Conservation (phyloP, 371 early-diverging fungal species). For the Mucor racemosus region DNA sequence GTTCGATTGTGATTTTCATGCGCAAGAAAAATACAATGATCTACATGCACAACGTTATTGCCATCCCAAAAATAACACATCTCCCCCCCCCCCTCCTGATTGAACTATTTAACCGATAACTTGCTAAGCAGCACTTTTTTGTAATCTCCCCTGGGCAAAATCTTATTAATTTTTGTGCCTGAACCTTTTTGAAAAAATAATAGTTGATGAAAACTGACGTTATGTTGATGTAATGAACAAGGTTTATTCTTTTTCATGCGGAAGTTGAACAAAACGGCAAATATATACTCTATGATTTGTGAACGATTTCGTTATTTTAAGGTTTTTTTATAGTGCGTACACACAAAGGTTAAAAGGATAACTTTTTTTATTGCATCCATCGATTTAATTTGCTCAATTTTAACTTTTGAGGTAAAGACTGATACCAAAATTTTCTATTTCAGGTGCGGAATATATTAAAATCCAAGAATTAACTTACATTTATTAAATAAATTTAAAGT, state of each 20-base stretch:
- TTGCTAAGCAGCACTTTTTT: not conserved
- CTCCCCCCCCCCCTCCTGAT: not conserved
- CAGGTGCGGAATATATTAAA: no score
- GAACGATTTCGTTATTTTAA: not conserved
- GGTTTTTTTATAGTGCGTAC: not conserved
- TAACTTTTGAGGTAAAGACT: no score
- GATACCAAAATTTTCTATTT: not conserved
- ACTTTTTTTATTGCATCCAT: not conserved
- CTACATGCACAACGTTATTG: not conserved
- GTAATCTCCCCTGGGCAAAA: not conserved
- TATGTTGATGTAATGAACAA: no score
- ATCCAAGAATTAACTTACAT: not conserved
- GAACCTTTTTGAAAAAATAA: no score
- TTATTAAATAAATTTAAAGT: not conserved
- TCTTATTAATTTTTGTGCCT: no score
- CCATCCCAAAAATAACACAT: not conserved
- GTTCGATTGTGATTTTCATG: constrained; percentile 4
- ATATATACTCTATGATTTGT: not conserved
- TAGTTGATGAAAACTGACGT: no score
- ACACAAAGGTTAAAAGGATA: not conserved
- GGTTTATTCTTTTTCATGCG: not conserved
- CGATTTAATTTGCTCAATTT: not conserved
- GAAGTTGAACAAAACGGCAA: not conserved
- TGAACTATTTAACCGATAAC: not conserved
- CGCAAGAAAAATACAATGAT: not conserved